Evolutionary conservation across 768 basidiomycete genomes (phyloP), one percentile per base, ranked within the genome.

Genomic region (Tylopilus sp.): DNA sequence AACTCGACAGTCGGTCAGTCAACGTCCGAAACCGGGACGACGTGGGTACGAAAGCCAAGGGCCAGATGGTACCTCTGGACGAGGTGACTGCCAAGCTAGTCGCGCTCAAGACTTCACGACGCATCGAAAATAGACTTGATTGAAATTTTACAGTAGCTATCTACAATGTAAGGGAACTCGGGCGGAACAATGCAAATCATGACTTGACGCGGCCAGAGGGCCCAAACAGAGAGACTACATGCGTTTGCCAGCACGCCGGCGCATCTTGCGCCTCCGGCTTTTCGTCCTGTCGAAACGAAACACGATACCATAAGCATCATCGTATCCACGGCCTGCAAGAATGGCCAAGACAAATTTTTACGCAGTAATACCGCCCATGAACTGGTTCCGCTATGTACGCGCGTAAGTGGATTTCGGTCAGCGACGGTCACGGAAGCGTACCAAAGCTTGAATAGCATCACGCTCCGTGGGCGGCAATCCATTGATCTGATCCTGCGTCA

Each of bases 1-100:
- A 99, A 72, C 73, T 92, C 50, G 87, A 92, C 54, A 76, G 79
- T 40, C 81, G 80, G 37, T 91, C 96, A 6, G 97, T 98, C 58
- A 98, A 99, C 65, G 85, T 98, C 17, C 84, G 96, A 54, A 98
- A 98, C 71, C 85, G 97, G 31, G 96, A 98, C 69, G 93, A 98
- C 61, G 82, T 87, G 30, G 92, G 90, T 21, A 87, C 80, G 50
- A 96, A 98, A 71, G 78, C 85, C 4, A 84, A 86, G 69, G 83
- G 83, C 10, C 85, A 90, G 71, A 87, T 85, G 68, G 74, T 85
- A 42, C 76, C 86, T 12, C 71, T 98, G 26, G 87, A 88, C 38
- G 83, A 81, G 25, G 76, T 94, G 16, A 72, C 85, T 10, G 66
- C 79, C 63, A 87, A 91, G 71, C 71, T 98, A 45, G 71, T 87